A percentile compares a stretch with the other conserved stretches of the same genome.
phyloP scores from a whole-genome alignment of 441 rosid species.

The Erysimum pusillum region DNA sequence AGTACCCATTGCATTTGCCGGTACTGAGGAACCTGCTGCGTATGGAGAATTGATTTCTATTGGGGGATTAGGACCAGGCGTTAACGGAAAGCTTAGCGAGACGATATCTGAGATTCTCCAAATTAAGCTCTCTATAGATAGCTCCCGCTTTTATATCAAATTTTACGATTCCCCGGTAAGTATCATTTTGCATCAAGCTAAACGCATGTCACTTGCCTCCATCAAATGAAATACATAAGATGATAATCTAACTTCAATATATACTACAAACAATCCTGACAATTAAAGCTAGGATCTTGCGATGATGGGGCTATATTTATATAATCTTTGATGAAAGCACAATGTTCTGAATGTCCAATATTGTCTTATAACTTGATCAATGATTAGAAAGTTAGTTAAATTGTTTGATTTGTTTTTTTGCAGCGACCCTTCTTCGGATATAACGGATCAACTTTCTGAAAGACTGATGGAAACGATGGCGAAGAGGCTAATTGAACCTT shows the following conservation, averaged over 20 bases:
- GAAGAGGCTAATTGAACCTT: conserved; percentile 22
- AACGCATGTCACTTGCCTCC: background rate
- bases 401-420: background rate
- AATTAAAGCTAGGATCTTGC: background rate
- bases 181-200: background rate
- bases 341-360: background rate
- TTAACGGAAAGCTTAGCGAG: conserved; percentile 79
- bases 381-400: background rate
- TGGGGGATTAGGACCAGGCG: conserved; percentile 79
- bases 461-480: background rate
- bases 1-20: conserved; percentile 88
- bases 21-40: conserved; percentile 89
- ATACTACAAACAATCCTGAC: background rate
- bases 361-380: background rate
- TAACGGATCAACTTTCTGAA: conserved; percentile 85
- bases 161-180: conserved; percentile 81
- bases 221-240: background rate
- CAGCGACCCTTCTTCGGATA: conserved; percentile 85
- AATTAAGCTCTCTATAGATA: conserved; percentile 81
- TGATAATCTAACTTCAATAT: background rate
- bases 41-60: conserved; percentile 86
- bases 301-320: background rate
- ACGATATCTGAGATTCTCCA: conserved; percentile 84
- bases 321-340: too few relatives aligned
- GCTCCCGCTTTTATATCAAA: conserved; percentile 91